These are phyloP conservation scores for Dipteronia dyeriana DNA, from an alignment of 345 rosid species.

Conservation along the genomic window DNA sequence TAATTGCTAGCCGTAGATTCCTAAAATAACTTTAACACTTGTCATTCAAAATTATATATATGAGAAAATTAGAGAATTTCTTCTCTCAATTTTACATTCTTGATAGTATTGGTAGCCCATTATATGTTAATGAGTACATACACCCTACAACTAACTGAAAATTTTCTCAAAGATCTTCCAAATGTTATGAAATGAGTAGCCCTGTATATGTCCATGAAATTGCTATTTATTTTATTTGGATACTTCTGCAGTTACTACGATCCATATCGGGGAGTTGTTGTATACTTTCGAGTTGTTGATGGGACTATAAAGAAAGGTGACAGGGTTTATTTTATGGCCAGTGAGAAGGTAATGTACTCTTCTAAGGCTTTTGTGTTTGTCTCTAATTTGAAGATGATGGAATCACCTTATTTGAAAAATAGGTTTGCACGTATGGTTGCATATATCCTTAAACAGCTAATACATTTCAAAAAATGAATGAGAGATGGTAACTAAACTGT, in stretches of 20 bases:
- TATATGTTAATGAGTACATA: too few species aligned
- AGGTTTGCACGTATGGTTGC: background rate
- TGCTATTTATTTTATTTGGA: background rate
- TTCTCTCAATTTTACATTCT: too few species aligned
- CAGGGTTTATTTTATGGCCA: conserved; percentile 90
- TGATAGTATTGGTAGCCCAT: background rate
- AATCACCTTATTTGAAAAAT: background rate
- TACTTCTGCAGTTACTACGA: conserved; percentile 78
- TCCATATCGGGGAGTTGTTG: conserved; percentile 98
- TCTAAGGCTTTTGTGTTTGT: conserved; percentile 4
- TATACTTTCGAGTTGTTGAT: conserved; percentile 92
- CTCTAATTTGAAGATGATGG: conserved; percentile 13
- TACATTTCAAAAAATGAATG: background rate
- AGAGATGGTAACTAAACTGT: background rate
- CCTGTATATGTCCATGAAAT: background rate
- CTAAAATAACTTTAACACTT: too few species aligned
- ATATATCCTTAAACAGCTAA: background rate
- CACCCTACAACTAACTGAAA: background rate
- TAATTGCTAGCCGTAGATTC: too few species aligned
- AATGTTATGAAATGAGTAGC: background rate
- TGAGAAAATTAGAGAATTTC: too few species aligned
- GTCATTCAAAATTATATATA: too few species aligned
- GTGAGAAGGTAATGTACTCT: conserved; percentile 63
- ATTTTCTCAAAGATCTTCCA: background rate
- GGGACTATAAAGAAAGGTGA: conserved; percentile 95